phyloP scores from a whole-genome alignment of 2,329 filamentous ascomycete genomes.

The Fusarium anthophilum region DNA sequence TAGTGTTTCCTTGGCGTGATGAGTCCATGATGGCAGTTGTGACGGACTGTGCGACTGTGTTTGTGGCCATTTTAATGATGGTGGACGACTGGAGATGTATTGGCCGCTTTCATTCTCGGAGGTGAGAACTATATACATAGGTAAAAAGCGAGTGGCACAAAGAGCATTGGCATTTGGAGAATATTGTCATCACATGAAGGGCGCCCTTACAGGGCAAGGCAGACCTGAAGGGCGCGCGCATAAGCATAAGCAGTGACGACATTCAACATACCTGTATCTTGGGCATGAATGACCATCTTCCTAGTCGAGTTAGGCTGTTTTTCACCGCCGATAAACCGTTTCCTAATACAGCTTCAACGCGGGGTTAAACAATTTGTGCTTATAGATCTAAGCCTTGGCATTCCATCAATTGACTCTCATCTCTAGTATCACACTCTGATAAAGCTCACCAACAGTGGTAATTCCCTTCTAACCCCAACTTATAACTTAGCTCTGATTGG shows the following conservation, averaged over 20 bases:
- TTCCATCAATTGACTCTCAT: fast-evolving
- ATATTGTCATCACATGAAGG: background rate
- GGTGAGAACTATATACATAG: background rate
- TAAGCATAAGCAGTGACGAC: background rate
- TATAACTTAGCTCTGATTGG: fast-evolving
- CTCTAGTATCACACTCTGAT: fast-evolving
- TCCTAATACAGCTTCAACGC: background rate
- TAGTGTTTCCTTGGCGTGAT: background rate
- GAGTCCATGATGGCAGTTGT: background rate
- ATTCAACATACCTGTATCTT: background rate
- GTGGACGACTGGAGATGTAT: background rate
- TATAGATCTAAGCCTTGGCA: background rate
- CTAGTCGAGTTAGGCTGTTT: background rate
- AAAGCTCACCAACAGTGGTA: background rate
- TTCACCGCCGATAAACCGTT: background rate
- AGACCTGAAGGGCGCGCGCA: background rate
- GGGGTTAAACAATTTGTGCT: background rate
- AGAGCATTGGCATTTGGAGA: too few relatives aligned
- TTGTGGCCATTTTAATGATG: background rate
- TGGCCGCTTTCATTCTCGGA: fast-evolving
- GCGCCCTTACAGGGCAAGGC: background rate
- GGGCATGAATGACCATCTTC: background rate
- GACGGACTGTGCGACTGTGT: background rate
- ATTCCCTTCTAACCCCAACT: fast-evolving
- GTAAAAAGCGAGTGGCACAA: background rate